Evolutionary conservation across 345 rosid genomes (phyloP).

Genomic region (Linum tenue): DNA sequence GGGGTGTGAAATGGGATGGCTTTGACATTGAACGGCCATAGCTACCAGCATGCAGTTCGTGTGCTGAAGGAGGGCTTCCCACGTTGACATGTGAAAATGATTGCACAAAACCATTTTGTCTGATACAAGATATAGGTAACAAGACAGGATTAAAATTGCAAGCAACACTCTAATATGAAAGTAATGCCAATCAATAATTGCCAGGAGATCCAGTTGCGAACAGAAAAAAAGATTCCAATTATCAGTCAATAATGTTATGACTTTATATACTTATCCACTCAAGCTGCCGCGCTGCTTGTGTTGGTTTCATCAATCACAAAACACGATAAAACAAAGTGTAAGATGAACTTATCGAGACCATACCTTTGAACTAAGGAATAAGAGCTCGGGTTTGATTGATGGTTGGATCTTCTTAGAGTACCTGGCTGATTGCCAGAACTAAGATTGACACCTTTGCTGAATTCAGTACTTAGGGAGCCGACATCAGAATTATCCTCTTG

Average conservation of each 20-base stretch:
- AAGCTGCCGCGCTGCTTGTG: too few species aligned
- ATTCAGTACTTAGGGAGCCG: constrained; percentile 45
- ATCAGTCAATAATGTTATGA: background rate
- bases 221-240: too few species aligned
- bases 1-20: constrained; percentile 45
- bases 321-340: background rate
- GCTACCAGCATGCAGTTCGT: constrained; percentile 47
- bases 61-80: constrained; percentile 61
- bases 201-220: background rate
- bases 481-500: constrained; percentile 73
- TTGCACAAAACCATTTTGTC: constrained; percentile 59
- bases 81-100: constrained; percentile 47
- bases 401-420: constrained; percentile 44
- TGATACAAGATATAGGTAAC: constrained; percentile 16
- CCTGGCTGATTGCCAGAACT: constrained; percentile 45
- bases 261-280: too few species aligned
- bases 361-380: constrained; percentile 56
- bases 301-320: background rate
- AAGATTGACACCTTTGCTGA: constrained; percentile 62
- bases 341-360: background rate
- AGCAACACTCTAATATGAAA: background rate
- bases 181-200: background rate
- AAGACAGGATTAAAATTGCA: background rate
- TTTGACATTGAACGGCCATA: constrained; percentile 48
- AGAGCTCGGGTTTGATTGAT: constrained; percentile 33